Base-by-base conservation (phyloP, 2,329 filamentous ascomycete genomes). In the Paramyrothecium sp. region DNA sequence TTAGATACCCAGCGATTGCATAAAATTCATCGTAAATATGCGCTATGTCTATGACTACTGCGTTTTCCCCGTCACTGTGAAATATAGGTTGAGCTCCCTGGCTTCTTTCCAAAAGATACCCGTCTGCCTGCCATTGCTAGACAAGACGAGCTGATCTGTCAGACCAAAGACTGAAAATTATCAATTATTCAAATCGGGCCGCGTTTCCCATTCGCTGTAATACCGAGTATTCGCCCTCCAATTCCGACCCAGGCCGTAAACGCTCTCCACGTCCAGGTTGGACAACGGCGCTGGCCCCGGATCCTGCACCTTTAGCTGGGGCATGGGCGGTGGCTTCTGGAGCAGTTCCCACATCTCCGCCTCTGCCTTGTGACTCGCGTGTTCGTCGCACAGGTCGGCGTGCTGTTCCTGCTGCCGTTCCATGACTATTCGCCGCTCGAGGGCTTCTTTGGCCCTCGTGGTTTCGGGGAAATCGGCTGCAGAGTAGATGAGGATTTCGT, bases 281-380 rank as follows among this genome's bases (percentile, higher is more conserved):
- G 66, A 69, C 34, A 67, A 66, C 26, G 64, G 62, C 22, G 67
- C 38, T 16, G 60, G 64, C 3, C 67, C 69, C 1, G 69, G 68
- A 20, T 70, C 65, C 7, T 67, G 66, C 23, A 65, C 59, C 61
- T 67, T 74, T 8, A 68, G 65, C 51, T 72, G 47, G 23, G 69
- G 69, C 57, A 66, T 65, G 0, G 73, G 75, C 2, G 77, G 75
- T 33, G 69, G 65, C 63, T 67, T 70, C 46, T 74, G 73, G 20
- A 83, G 58, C 17, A 81, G 57, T 11, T 67, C 63, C 81, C 81
- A 83, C 70, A 84, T 69, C 50, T 71, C 66, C 23, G 63, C 59
- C 62, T 83, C 81, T 33, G 78, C 79, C 22, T 68, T 62, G 48
- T 71, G 70, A 54, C 73, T 77, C 2, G 69, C 71, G 44, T 69